Conservation (phyloP, 2,329 filamentous ascomycete species). For the Fusarium continuum region DNA sequence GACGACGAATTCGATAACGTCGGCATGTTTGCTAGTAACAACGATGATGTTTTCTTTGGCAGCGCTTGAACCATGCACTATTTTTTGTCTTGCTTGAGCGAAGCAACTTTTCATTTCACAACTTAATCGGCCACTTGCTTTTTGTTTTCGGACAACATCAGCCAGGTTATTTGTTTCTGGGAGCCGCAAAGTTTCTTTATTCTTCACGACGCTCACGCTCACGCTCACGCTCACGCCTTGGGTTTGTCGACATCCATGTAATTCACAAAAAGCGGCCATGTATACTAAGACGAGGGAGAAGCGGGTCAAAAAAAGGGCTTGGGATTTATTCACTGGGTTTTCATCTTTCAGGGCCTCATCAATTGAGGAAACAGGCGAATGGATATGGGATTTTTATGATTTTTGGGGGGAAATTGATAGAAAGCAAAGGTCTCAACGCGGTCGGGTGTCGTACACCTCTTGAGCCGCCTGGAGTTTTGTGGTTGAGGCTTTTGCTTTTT, state of each 20-base stretch:
- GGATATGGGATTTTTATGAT: conserved; percentile 2
- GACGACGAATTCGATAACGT: conserved; percentile 63
- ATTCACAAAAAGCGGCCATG: conserved; percentile 24
- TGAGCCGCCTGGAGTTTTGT: conserved; percentile 26
- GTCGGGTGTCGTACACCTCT: conserved; percentile 15
- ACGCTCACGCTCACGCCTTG: conserved; percentile 25
- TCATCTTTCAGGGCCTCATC: background rate
- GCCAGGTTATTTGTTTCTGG: conserved; percentile 6
- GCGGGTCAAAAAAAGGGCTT: conserved; percentile 15
- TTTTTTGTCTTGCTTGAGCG: conserved; percentile 1
- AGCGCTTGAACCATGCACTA: conserved; percentile 39
- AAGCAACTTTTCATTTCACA: conserved; percentile 22
- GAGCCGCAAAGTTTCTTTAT: conserved; percentile 9
- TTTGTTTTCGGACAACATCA: conserved; percentile 12
- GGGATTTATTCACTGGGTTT: background rate
- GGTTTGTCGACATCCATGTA: background rate
- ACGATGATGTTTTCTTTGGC: conserved; percentile 63
- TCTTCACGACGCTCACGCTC: conserved; percentile 40
- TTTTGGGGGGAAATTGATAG: conserved; percentile 18
- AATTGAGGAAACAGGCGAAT: conserved; percentile 9
- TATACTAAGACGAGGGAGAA: conserved; percentile 16
- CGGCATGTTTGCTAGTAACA: conserved; percentile 60
- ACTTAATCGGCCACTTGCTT: conserved; percentile 29
- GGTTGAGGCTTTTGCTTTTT: conserved; percentile 32
- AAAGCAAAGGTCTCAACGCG: conserved; percentile 34